Base-by-base conservation (phyloP, 1,284 basidiomycete genomes). In the Stygiomarasmius scandens region DNA sequence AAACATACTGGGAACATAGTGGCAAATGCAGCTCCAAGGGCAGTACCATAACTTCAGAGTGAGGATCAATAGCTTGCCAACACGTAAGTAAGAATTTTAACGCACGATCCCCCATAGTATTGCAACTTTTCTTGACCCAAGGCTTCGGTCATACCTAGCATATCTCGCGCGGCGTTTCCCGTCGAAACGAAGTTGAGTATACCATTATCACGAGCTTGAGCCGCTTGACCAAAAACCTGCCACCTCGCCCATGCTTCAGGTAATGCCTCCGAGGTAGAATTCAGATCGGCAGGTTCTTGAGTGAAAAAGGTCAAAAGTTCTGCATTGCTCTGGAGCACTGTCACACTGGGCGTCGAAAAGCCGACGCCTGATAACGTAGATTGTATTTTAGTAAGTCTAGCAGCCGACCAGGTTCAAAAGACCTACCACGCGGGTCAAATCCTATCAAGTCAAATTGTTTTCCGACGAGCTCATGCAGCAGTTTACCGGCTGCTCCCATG, bases 51-150 rank as follows among this genome's bases (percentile, higher is more conserved):
- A 22, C 79, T 71, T 60, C 64, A 52, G 8, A 36, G 16, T 12
- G 5, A 20, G 41, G 10, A n/a, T 20, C 1, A 46, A 2, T 5
- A 38, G 19, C 6, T 12, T 20, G n/a, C 14, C 12, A 12, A 1
- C n/a, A n/a, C n/a, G n/a, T 16, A 16, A 10, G 5, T 32, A 20
- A 20, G n/a, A 16, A 23, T 12, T n/a, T 12, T 2, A 6, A 69
- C 76, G 60, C 61, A 83, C 76, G 75, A 80, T 54, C 81, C 76
- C 14, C 81, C 81, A 79, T 79, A 83, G 60, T 82, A 84, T 52
- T 74, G 73, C 16, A 84, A 58, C 60, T 80, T 79, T 12, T 78
- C 71, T 55, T 66, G 64, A 0, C 79, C 80, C 60, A 77, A 72
- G 1, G 76, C 77, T 54, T 75, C 62, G 0, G 71, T 67, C 52